Percentiles rank a stretch among this genome's conserved stretches.
Conservation (phyloP, 2,329 filamentous ascomycete genomes). For the Fusarium chuoi region DNA sequence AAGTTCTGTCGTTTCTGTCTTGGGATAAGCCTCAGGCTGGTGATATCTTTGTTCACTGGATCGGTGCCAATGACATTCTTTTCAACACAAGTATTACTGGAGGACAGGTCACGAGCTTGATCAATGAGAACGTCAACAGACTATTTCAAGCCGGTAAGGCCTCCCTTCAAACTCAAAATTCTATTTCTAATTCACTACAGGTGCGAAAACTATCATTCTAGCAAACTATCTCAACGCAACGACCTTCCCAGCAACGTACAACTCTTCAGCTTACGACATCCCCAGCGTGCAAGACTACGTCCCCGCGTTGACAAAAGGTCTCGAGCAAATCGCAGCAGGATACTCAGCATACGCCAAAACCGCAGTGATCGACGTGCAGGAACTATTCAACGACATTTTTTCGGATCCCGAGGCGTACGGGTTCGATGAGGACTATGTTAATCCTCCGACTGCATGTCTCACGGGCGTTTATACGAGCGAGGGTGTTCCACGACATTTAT, state of each 20-base stretch:
- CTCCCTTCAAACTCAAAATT: accelerated
- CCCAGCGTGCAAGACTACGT: conserved; percentile 6
- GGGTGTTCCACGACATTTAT: conserved; percentile 11
- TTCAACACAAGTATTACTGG: conserved; percentile 30
- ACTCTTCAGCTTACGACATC: conserved; percentile 6
- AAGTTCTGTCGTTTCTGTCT: conserved; percentile 8
- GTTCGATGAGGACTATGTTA: conserved; percentile 10
- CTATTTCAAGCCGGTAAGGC: conserved; percentile 15
- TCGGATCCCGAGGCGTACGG: background rate
- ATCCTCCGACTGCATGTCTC: conserved; percentile 25
- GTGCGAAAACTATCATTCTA: conserved; percentile 15
- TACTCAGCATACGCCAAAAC: conserved; percentile 9
- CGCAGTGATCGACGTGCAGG: background rate
- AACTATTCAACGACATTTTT: background rate
- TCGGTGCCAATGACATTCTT: conserved; percentile 27
- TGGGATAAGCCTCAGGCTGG: background rate
- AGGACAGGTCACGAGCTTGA: conserved; percentile 10
- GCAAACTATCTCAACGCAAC: conserved; percentile 23
- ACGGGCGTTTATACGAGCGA: conserved; percentile 22
- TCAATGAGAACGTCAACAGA: conserved; percentile 5
- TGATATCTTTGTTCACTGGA: conserved; percentile 31
- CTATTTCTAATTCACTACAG: background rate
- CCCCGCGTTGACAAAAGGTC: background rate
- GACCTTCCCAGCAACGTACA: conserved; percentile 17
- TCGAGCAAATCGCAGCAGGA: conserved; percentile 5